Conservation (phyloP, 495 filamentous ascomycete genomes). For the Aspergillus ellipticus region DNA sequence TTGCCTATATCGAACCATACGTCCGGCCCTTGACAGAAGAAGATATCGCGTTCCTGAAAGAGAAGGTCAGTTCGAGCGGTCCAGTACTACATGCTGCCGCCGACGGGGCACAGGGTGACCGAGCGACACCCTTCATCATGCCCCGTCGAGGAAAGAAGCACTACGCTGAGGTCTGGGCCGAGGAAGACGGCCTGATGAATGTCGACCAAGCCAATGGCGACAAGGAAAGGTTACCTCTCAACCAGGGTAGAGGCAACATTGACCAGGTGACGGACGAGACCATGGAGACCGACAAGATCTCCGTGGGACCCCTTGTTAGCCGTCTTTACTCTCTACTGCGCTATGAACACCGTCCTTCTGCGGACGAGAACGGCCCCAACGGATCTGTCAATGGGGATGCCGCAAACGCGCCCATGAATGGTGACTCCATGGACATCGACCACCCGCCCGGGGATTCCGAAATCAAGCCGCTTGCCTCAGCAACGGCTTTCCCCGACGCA, state of each 20-base stretch:
- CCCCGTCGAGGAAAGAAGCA: conserved; percentile 78
- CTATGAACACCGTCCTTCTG: conserved; percentile 67
- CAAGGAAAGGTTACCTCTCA: conserved; percentile 64
- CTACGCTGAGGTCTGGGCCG: conserved; percentile 88
- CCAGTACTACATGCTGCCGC: background rate
- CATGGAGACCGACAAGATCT: conserved; percentile 86
- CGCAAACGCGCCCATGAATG: conserved; percentile 42
- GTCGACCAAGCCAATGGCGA: conserved; percentile 56
- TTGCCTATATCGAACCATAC: conserved; percentile 82
- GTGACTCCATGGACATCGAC: conserved; percentile 52
- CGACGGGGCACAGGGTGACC: conserved; percentile 62
- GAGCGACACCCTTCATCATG: conserved; percentile 76
- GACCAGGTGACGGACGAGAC: conserved; percentile 81
- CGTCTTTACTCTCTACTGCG: conserved; percentile 81
- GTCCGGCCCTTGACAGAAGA: conserved; percentile 90
- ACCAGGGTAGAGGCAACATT: conserved; percentile 77
- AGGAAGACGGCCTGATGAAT: conserved; percentile 79
- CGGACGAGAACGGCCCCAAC: conserved; percentile 52
- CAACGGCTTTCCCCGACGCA: conserved; percentile 74
- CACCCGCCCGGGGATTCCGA: conserved; percentile 39
- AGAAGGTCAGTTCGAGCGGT: conserved; percentile 50
- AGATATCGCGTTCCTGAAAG: conserved; percentile 88
- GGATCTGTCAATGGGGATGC: conserved; percentile 55
- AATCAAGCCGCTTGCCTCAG: conserved; percentile 56
- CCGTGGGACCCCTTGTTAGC: conserved; percentile 76